Percentiles rank a stretch among this genome's conserved stretches.
phyloP scores from a whole-genome alignment of 176 grass and related monocot species.

The Bothriochloa decipiens region DNA sequence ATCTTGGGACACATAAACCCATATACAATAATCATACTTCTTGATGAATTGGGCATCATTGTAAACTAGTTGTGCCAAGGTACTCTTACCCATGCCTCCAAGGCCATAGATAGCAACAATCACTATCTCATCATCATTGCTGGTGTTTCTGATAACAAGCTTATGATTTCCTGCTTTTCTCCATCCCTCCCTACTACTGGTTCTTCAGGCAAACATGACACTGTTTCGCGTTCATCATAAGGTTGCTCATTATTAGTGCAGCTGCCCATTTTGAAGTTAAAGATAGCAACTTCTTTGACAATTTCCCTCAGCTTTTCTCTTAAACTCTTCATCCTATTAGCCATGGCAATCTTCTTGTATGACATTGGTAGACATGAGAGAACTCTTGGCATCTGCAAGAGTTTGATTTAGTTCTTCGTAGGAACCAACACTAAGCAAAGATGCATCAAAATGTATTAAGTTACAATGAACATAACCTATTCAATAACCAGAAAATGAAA shows the following conservation, averaged over 20 bases:
- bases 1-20: constrained; percentile 10
- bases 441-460: too few species aligned
- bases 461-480: too few species aligned
- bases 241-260: background rate
- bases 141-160: too few species aligned
- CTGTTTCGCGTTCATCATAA: background rate
- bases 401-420: too few species aligned
- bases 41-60: background rate
- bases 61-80: background rate
- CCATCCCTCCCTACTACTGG: background rate
- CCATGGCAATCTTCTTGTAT: background rate
- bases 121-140: too few species aligned
- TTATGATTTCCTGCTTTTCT: background rate
- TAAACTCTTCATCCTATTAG: background rate
- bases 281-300: background rate
- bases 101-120: background rate
- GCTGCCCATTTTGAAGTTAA: background rate
- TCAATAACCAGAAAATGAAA: too few species aligned
- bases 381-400: background rate
- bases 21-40: background rate
- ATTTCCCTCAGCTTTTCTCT: background rate
- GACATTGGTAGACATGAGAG: background rate
- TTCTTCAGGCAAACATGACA: background rate
- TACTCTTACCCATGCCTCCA: background rate
- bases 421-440: too few species aligned